Evolutionary conservation across 2,329 filamentous ascomycete genomes (phyloP), one percentile per base, ranked within the genome.

Genomic region (Thermothelomyces thermophilus): DNA sequence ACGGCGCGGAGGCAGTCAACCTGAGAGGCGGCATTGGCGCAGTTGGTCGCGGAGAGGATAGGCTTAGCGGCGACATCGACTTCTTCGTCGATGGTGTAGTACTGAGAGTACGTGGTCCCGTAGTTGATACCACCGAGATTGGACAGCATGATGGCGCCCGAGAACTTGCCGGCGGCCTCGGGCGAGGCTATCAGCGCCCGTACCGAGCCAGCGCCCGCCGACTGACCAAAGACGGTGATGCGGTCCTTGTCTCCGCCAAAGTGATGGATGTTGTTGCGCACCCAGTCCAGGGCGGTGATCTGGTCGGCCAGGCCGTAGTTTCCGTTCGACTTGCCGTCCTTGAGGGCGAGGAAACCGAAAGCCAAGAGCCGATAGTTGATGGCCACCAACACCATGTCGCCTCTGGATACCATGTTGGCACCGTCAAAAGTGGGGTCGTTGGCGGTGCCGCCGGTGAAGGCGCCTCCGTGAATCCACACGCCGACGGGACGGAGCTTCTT

Each of bases 301-400:
- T 75, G 71, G 57, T 78, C 74, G 4, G 66, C 68, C 2, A 79
- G 62, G 5, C 73, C 73, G 45, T 70, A 74, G 49, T 77, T 77
- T 24, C 73, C 74, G 16, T 71, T 71, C 2, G 70, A 68, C 3
- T 66, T 60, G 14, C 71, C 69, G 53, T 75, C 68, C 20, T 68
- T 57, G 7, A 81, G 67, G 0, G 79, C 79, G 0, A 83, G 64
- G 57, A 80, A 83, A 0, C 80, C 80, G 0, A 83, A 67, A 0
- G 76, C 79, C 0, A 70, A 71, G 3, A 82, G 64, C 8, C 80
- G 75, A 62, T 83, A 83, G 64, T 83, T 82, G 66, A 82, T 76
- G 17, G 66, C 63, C 7, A 83, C 79, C 3, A 80, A 70, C 0
- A 83, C 75, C 16, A 82, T 70, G 53, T 82, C 79, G 19, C 77